phyloP scores from a whole-genome alignment of 2,329 filamentous ascomycete genomes.

The Nannizzia gypsea region DNA sequence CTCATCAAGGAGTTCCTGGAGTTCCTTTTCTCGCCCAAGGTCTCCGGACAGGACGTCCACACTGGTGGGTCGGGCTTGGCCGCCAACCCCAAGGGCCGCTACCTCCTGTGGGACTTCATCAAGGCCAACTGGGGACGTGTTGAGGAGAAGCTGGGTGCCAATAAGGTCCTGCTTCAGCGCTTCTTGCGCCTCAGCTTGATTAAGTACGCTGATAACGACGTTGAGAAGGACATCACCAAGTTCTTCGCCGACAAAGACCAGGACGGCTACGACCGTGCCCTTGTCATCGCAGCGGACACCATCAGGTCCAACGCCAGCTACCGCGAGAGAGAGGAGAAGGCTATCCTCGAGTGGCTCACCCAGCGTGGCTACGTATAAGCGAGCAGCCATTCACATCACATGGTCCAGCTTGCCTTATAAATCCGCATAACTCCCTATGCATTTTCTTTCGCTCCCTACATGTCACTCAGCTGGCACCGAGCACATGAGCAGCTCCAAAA shows the following conservation, averaged over 20 bases:
- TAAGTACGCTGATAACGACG: conserved; percentile 61
- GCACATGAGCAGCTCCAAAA: not conserved
- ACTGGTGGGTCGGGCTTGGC: conserved; percentile 62
- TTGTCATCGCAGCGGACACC: conserved; percentile 76
- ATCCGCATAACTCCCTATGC: not conserved
- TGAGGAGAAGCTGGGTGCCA: conserved; percentile 58
- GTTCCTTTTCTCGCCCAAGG: conserved; percentile 71
- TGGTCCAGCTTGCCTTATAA: not conserved
- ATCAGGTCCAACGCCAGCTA: conserved; percentile 76
- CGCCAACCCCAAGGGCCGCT: conserved; percentile 60
- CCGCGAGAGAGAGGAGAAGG: conserved; percentile 59
- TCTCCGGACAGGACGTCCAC: conserved; percentile 79
- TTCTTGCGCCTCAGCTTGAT: conserved; percentile 69
- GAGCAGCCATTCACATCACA: not conserved
- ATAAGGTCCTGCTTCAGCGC: conserved; percentile 79
- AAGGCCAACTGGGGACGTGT: conserved; percentile 71
- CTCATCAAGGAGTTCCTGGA: conserved; percentile 57
- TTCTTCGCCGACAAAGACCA: conserved; percentile 88
- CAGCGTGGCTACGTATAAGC: conserved; percentile 42
- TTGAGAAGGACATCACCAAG: conserved; percentile 60
- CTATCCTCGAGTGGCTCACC: conserved; percentile 68
- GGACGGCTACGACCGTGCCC: conserved; percentile 69
- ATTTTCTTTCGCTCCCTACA: not conserved
- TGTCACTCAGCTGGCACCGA: not conserved
- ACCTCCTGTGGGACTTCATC: conserved; percentile 71